Conservation (phyloP, 1,284 basidiomycete genomes). For the Rhodotorula mucilaginosa region DNA sequence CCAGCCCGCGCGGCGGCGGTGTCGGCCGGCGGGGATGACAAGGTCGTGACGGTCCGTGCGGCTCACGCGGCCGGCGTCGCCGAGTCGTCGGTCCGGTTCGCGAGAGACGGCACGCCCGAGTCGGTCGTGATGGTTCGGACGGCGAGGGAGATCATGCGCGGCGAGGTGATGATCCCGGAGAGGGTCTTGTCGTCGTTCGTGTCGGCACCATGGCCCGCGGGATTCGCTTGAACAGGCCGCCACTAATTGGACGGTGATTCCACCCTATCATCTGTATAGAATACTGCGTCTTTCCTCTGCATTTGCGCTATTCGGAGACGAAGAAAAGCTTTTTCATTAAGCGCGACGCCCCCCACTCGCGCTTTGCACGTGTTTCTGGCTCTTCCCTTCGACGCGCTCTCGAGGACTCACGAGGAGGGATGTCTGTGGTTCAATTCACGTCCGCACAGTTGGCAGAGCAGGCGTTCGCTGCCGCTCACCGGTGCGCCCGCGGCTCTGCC, state of each 20-base stretch:
- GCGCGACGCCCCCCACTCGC: no score
- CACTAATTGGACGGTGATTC: no score
- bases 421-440: neutral
- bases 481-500: no score
- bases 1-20: no score
- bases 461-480: neutral
- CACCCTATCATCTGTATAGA: no score
- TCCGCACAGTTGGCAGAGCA: conserved; percentile 11
- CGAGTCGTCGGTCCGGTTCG: conserved; percentile 30
- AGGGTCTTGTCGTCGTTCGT: conserved; percentile 13
- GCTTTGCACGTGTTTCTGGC: neutral
- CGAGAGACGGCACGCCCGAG: conserved; percentile 1
- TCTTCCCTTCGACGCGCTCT: neutral
- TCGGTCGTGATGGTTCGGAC: conserved; percentile 38
- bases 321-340: no score
- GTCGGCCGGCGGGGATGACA: neutral
- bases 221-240: no score
- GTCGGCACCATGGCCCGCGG: no score
- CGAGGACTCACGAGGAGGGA: neutral
- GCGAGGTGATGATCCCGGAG: conserved; percentile 30
- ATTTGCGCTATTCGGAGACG: no score
- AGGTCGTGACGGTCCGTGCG: conserved; percentile 23
- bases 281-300: no score
- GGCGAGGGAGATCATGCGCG: conserved; percentile 39
- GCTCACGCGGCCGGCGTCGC: conserved; percentile 35